Evolutionary conservation across 768 basidiomycete species (phyloP), one percentile per base, ranked within the genome.

Genomic region (Leccinum subtestaceum): DNA sequence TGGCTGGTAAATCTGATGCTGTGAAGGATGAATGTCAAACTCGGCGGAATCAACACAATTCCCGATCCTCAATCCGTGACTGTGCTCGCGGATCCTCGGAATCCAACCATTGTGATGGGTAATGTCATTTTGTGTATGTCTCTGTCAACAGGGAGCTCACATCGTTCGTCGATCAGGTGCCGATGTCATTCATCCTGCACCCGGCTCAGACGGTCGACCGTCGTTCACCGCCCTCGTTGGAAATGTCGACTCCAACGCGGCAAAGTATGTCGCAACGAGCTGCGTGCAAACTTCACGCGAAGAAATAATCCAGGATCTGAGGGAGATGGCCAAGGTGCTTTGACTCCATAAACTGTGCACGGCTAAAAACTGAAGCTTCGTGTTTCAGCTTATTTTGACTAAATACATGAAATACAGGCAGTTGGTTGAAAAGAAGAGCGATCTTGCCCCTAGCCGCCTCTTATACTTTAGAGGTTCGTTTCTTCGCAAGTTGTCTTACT

Each of bases 81-180:
- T 0, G 79, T 83, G 8, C 75, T 93, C 10, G 83, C 84, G 0
- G 90, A 93, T 65, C 82, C 85, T 1, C 77, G 81, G 29, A 83
- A 85, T 64, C 91, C 91, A 2, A 91, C 91, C 1, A 83, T 93
- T 7, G 83, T 93, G 53, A 86, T 93, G 81, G 91, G 90, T 81
- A 74, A 56, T n/a, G 56, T 52, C 59, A 36, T 56, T 62, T 48
- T 29, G 2, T 19, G 17, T 47, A 12, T n/a, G 6, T 45, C 12
- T 23, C 25, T 17, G n/a, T 25, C n/a, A 29, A 53, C 9, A 21
- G 21, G 12, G n/a, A 40, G 17, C 38, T 66, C n/a, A 63, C 27
- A 52, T 46, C 7, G 21, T 53, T 57, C 13, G 12, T 56, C 31
- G 6, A 49, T 49, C 29, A 89, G 87, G 89, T 61, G 91, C 91